Conservation (phyloP, 495 filamentous ascomycete genomes). For the Friedmanniomyces simplex region DNA sequence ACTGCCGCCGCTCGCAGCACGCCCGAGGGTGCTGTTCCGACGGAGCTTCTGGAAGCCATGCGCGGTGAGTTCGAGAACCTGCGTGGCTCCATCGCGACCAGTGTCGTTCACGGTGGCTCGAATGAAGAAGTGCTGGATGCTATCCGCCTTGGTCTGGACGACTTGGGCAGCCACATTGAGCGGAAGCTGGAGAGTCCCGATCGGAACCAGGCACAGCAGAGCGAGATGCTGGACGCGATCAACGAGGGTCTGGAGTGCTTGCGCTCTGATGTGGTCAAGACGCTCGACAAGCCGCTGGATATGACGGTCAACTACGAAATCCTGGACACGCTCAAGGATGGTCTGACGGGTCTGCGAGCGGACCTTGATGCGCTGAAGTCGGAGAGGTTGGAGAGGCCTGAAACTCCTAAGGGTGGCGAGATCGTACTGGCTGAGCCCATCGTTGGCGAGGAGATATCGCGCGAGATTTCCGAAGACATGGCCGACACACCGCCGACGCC, state of each 20-base stretch:
- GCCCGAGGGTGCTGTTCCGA: conserved; percentile 19
- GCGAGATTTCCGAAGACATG: conserved; percentile 27
- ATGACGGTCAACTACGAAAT: conserved; percentile 77
- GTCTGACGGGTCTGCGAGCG: conserved; percentile 56
- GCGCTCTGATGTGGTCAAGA: conserved; percentile 61
- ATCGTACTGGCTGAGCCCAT: conserved; percentile 33
- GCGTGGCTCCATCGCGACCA: conserved; percentile 24
- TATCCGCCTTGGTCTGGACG: conserved; percentile 58
- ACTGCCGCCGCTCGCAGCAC: neutral
- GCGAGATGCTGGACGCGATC: conserved; percentile 70
- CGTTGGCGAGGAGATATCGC: conserved; percentile 1
- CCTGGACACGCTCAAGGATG: conserved; percentile 71
- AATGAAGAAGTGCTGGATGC: conserved; percentile 41
- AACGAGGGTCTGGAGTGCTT: conserved; percentile 71
- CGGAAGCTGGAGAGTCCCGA: conserved; percentile 46
- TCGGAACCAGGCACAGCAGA: conserved; percentile 47
- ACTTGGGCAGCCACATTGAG: conserved; percentile 55
- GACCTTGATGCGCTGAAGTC: conserved; percentile 71
- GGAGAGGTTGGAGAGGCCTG: conserved; percentile 16
- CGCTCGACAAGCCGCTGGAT: conserved; percentile 66
- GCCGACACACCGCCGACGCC: conserved; percentile 48
- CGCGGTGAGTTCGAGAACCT: conserved; percentile 34
- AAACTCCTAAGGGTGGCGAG: conserved; percentile 26
- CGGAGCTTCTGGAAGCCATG: conserved; percentile 38
- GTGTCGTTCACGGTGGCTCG: conserved; percentile 24